Evolutionary conservation across 306 rosid species (phyloP).

Genomic region (Trifolium repens): DNA sequence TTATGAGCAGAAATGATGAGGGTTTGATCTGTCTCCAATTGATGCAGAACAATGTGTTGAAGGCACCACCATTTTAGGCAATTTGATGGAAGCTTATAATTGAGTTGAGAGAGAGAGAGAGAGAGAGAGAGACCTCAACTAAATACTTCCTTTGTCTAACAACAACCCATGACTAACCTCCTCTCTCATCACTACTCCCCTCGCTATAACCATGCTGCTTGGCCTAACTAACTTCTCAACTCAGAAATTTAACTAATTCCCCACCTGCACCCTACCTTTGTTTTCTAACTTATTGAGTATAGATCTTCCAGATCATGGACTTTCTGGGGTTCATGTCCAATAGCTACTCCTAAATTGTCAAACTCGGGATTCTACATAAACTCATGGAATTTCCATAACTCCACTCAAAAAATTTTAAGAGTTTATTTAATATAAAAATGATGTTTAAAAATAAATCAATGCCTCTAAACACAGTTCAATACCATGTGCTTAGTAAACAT

Average conservation of each 20-base stretch:
- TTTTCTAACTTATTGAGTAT: not conserved
- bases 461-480: not conserved
- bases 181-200: not conserved
- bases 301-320: not conserved
- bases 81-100: not conserved
- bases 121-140: not conserved
- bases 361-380: not conserved
- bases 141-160: slow-evolving; percentile 1
- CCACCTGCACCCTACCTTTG: not conserved
- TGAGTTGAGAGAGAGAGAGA: no score
- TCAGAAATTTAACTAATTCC: not conserved
- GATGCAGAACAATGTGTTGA: not conserved
- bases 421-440: not conserved
- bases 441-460: not conserved
- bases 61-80: not conserved
- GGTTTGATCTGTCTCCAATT: not conserved
- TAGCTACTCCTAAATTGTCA: not conserved
- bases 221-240: not conserved
- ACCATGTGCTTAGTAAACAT: not conserved
- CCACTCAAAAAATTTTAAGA: not conserved
- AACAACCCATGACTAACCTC: slow-evolving; percentile 7
- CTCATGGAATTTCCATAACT: not conserved
- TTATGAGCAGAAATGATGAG: not conserved
- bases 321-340: not conserved
- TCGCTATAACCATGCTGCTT: not conserved